Evolutionary conservation across 441 rosid genomes (phyloP).

Genomic region (Brassica hybrid): DNA sequence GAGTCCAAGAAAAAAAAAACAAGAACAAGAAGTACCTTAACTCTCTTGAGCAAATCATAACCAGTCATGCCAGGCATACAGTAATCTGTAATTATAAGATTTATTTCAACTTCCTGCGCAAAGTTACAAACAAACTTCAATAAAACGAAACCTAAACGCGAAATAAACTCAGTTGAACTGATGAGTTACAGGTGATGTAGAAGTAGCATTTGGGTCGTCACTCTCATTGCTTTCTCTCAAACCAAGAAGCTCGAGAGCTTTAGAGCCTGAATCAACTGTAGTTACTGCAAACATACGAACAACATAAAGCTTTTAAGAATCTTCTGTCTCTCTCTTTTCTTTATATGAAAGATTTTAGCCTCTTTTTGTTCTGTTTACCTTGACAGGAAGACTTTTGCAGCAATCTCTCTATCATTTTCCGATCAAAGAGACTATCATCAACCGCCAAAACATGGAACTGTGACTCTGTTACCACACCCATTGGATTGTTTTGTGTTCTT

Average conservation of each 20-base stretch:
- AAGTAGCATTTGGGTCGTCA: slow-evolving; percentile 31
- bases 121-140: slow-evolving; percentile 1
- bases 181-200: slow-evolving; percentile 44
- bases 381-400: slow-evolving; percentile 72
- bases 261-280: slow-evolving; percentile 84
- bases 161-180: slow-evolving; percentile 37
- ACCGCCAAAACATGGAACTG: slow-evolving; percentile 66
- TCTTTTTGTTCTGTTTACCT: slow-evolving; percentile 41
- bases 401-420: slow-evolving; percentile 65
- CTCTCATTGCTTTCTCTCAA: slow-evolving; percentile 42
- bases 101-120: slow-evolving; percentile 51
- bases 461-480: slow-evolving; percentile 57
- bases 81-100: slow-evolving; percentile 85
- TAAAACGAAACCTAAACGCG: neutral
- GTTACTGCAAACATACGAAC: slow-evolving; percentile 56
- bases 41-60: slow-evolving; percentile 80
- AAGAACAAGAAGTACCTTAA: slow-evolving; percentile 55
- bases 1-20: neutral
- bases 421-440: slow-evolving; percentile 61
- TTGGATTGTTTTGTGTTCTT: neutral
- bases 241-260: slow-evolving; percentile 86
- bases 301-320: neutral
- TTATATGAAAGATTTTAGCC: neutral
- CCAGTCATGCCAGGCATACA: slow-evolving; percentile 97
- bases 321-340: neutral